phyloP scores from a whole-genome alignment of 1,284 basidiomycete genomes.

The Cutaneotrichosporon sp. region DNA sequence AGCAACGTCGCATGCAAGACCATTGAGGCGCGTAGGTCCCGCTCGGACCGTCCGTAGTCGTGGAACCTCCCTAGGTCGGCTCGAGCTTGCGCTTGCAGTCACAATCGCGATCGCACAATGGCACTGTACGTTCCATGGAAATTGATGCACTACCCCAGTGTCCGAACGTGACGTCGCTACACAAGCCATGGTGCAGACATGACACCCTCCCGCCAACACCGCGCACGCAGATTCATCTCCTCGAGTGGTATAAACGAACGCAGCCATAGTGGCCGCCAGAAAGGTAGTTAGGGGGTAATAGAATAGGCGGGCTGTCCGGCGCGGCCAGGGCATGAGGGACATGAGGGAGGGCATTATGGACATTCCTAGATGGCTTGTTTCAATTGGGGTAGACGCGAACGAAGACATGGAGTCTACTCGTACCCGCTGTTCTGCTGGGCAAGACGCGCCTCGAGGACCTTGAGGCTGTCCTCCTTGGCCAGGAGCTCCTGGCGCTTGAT shows the following conservation, averaged over 20 bases:
- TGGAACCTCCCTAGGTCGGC: no score
- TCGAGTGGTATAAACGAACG: constrained; percentile 4
- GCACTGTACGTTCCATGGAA: no score
- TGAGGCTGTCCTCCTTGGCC: constrained; percentile 73
- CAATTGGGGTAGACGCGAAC: neutral
- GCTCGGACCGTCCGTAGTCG: neutral
- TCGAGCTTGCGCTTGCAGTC: no score
- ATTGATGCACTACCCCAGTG: no score
- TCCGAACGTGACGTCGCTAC: no score
- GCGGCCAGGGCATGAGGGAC: constrained; percentile 6
- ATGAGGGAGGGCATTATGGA: constrained; percentile 15
- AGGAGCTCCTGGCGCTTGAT: constrained; percentile 96
- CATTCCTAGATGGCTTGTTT: constrained; percentile 9
- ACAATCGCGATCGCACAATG: no score
- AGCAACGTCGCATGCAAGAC: neutral
- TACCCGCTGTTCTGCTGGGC: constrained; percentile 19
- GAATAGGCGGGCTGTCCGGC: constrained; percentile 7
- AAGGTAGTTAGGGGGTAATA: constrained; percentile 2
- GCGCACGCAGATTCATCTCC: neutral
- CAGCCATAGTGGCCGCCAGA: no score
- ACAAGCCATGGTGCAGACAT: no score
- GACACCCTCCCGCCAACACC: neutral
- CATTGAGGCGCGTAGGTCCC: neutral
- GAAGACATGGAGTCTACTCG: constrained; percentile 4
- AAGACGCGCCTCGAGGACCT: constrained; percentile 48